Percentiles rank a stretch among this genome's conserved stretches.
Conservation (phyloP, 1,284 basidiomycete species). For the Naganishia sp. region DNA sequence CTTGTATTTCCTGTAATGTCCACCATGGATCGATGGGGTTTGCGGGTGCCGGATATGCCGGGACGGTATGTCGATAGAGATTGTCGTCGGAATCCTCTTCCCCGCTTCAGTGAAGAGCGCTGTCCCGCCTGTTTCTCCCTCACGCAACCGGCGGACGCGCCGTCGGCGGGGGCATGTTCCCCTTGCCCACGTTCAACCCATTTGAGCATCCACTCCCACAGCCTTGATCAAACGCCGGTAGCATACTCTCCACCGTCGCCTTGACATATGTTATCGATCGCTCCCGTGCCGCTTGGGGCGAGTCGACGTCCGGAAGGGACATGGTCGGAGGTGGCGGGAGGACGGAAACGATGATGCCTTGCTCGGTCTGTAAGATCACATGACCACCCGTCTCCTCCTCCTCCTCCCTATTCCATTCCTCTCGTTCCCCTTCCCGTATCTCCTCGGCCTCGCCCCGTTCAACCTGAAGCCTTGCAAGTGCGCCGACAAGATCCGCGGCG, state of each 20-base stretch:
- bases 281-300: background rate
- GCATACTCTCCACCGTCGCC: slow-evolving; percentile 35
- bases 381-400: background rate
- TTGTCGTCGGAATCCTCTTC: background rate
- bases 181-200: no score
- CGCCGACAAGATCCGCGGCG: slow-evolving; percentile 83
- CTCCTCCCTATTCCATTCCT: background rate
- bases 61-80: no score
- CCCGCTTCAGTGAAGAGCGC: background rate
- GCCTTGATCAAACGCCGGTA: background rate
- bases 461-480: slow-evolving; percentile 59
- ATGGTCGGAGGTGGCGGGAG: slow-evolving; percentile 29
- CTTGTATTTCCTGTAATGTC: no score
- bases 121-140: background rate
- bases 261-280: slow-evolving; percentile 32
- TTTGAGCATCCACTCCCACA: no score
- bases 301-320: background rate
- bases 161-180: background rate
- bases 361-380: slow-evolving; percentile 34
- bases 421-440: slow-evolving; percentile 11
- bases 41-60: no score
- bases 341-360: slow-evolving; percentile 35
- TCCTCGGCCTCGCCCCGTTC: slow-evolving; percentile 32
- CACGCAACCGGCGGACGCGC: background rate
- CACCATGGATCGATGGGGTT: no score